These are phyloP conservation scores for Diaporthe sp. DNA, from an alignment of 2,329 filamentous ascomycete genomes.

Conservation along the genomic window DNA sequence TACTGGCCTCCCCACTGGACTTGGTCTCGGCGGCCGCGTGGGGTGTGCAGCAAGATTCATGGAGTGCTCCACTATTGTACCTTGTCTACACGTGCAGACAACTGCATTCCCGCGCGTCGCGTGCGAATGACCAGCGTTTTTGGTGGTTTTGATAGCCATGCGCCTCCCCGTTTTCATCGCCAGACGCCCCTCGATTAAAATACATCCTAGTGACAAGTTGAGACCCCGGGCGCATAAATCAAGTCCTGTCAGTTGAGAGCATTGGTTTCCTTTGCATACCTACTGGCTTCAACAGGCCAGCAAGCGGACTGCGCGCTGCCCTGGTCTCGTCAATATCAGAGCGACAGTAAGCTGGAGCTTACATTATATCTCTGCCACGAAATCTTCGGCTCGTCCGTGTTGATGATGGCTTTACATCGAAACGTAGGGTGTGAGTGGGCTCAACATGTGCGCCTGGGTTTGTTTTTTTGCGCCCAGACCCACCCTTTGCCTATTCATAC, in stretches of 20 bases:
- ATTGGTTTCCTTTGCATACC: not conserved
- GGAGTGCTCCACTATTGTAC: not conserved
- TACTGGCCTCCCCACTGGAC: not conserved
- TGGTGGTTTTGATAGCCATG: constrained; percentile 4
- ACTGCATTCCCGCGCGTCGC: constrained; percentile 27
- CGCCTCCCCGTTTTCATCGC: not conserved
- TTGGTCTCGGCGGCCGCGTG: constrained; percentile 20
- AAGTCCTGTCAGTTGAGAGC: not conserved
- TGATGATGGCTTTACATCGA: not conserved
- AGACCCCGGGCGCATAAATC: not conserved
- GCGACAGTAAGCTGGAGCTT: not conserved
- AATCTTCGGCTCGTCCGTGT: not conserved
- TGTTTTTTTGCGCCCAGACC: not conserved
- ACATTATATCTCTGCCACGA: not conserved
- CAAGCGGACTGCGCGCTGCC: not conserved
- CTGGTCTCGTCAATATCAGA: not conserved
- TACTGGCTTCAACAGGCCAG: not conserved
- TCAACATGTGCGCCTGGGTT: not conserved
- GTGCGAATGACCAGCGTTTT: not conserved
- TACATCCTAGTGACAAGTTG: constrained; percentile 33
- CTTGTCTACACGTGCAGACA: constrained; percentile 32
- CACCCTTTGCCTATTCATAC: not conserved
- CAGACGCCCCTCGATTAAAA: constrained; percentile 11
- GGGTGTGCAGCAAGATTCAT: constrained; percentile 13
- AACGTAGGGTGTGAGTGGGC: not conserved